Conservation (phyloP, 2,329 filamentous ascomycete genomes). For the Arthrinium phaeospermum region DNA sequence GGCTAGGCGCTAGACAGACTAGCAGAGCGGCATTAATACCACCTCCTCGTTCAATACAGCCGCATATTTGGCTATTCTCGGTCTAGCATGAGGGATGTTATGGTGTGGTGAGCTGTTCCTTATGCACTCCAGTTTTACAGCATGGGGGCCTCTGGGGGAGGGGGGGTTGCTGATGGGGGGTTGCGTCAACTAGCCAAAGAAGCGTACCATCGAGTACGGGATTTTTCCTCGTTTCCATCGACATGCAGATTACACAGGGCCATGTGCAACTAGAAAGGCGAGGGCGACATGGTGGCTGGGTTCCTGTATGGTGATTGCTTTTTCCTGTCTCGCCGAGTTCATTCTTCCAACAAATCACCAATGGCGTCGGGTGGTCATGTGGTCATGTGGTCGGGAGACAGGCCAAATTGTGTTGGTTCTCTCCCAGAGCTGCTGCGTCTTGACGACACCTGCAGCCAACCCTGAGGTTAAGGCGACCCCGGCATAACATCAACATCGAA, state of each 20-base stretch:
- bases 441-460: background rate
- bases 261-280: background rate
- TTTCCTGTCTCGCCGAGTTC: constrained; percentile 1
- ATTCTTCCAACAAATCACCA: background rate
- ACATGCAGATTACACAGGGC: background rate
- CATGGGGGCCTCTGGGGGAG: background rate
- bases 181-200: background rate
- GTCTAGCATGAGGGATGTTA: background rate
- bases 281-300: background rate
- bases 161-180: background rate
- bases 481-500: background rate
- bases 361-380: background rate
- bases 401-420: background rate
- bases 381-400: background rate
- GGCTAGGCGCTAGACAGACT: constrained; percentile 4
- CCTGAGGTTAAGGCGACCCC: background rate
- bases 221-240: constrained; percentile 1
- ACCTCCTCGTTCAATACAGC: constrained; percentile 6
- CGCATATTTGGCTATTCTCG: constrained; percentile 9
- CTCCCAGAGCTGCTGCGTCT: background rate
- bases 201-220: background rate
- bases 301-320: constrained; percentile 1
- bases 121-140: constrained; percentile 12
- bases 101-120: constrained; percentile 16
- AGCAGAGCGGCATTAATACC: constrained; percentile 6